A percentile compares a stretch with the other conserved stretches of the same genome.
Evolutionary conservation across 2,329 filamentous ascomycete genomes (phyloP).

Genomic region (Clonostachys rhizophaga): DNA sequence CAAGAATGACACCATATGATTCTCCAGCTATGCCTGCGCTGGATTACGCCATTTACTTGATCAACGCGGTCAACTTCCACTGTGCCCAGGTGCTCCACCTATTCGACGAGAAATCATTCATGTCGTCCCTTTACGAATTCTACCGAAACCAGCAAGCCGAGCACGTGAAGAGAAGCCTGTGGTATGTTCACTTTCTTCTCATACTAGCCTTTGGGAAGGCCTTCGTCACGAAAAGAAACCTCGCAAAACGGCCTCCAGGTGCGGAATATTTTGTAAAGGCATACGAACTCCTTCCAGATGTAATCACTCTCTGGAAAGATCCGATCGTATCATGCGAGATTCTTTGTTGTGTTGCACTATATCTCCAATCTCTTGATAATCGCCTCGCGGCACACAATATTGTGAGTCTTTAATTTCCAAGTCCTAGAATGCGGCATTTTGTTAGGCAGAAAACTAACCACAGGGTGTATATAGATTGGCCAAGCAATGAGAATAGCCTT

Average conservation of each 20-base stretch:
- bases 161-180: neutral
- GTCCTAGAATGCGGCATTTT: no score
- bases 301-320: constrained; percentile 29
- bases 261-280: neutral
- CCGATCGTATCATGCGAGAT: constrained; percentile 42
- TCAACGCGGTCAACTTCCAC: constrained; percentile 53
- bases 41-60: constrained; percentile 46
- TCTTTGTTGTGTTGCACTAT: constrained; percentile 44
- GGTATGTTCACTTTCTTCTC: neutral
- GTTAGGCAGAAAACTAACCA: neutral
- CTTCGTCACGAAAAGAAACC: constrained; percentile 15
- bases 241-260: constrained; percentile 15
- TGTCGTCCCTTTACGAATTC: constrained; percentile 22
- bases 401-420: constrained; percentile 17
- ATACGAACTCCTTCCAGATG: neutral
- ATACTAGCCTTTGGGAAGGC: neutral
- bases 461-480: constrained; percentile 29
- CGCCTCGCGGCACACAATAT: constrained; percentile 35
- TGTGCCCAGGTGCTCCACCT: constrained; percentile 48
- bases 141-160: constrained; percentile 7
- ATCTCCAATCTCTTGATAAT: constrained; percentile 45
- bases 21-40: constrained; percentile 34
- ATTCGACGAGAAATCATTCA: constrained; percentile 48
- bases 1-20: constrained; percentile 38
- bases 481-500: constrained; percentile 45